These are phyloP conservation scores for Didymella segeticola DNA, from an alignment of 2,329 filamentous ascomycete species.

Conservation along the genomic window DNA sequence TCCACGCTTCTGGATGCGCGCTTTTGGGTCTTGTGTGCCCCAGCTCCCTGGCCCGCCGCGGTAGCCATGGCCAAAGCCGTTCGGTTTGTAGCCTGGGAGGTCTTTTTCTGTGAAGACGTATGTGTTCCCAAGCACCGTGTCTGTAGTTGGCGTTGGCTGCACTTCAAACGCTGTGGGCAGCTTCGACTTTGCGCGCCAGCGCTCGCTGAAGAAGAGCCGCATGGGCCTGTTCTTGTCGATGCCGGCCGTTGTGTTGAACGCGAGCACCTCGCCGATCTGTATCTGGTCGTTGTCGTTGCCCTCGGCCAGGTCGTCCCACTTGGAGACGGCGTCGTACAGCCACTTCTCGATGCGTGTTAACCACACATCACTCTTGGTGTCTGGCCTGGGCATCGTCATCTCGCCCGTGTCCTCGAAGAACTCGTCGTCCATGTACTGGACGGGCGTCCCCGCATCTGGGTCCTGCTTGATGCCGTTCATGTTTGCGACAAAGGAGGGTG, in stretches of 20 bases:
- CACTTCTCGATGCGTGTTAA: slow-evolving; percentile 50
- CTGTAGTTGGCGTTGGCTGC: slow-evolving; percentile 62
- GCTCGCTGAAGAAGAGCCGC: slow-evolving; percentile 68
- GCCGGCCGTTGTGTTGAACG: slow-evolving; percentile 35
- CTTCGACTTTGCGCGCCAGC: slow-evolving; percentile 70
- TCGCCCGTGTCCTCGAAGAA: slow-evolving; percentile 55
- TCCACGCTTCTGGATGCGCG: slow-evolving; percentile 43
- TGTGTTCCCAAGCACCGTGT: slow-evolving; percentile 75
- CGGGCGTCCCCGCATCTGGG: slow-evolving; percentile 39
- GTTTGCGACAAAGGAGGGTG: slow-evolving; percentile 17
- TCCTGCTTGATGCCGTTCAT: slow-evolving; percentile 53
- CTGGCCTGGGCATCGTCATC: slow-evolving; percentile 44
- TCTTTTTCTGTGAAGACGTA: slow-evolving; percentile 95
- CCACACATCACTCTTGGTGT: slow-evolving; percentile 42
- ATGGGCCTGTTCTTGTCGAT: slow-evolving; percentile 58
- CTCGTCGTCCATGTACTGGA: slow-evolving; percentile 50
- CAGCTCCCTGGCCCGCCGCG: slow-evolving; percentile 30
- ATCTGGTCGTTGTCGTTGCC: slow-evolving; percentile 49
- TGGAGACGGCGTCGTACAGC: slow-evolving; percentile 47
- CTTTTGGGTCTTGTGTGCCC: slow-evolving; percentile 41
- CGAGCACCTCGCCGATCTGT: slow-evolving; percentile 45
- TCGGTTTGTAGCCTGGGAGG: slow-evolving; percentile 72
- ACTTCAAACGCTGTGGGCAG: slow-evolving; percentile 91
- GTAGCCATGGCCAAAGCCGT: slow-evolving; percentile 35
- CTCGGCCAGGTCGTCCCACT: slow-evolving; percentile 45